Percentiles rank a stretch among this genome's conserved stretches.
Evolutionary conservation across 2,329 filamentous ascomycete genomes (phyloP).

Genomic region (Scedosporium dehoogii): DNA sequence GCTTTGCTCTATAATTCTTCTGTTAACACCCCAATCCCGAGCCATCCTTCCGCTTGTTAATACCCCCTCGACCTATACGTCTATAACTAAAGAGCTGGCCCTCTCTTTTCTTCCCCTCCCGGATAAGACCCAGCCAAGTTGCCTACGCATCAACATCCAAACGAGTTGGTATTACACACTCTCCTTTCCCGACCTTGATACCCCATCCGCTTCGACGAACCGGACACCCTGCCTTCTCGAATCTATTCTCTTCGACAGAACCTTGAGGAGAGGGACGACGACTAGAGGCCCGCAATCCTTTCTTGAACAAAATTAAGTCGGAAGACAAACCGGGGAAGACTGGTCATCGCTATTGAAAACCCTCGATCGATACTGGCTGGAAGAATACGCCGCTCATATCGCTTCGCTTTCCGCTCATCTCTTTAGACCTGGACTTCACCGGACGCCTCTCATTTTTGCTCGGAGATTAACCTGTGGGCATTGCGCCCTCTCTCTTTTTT

Average conservation of each 20-base stretch:
- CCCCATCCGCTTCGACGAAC: constrained; percentile 4
- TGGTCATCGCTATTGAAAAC: not conserved
- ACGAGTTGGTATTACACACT: constrained; percentile 23
- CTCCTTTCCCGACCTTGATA: constrained; percentile 9
- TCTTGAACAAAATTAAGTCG: not conserved
- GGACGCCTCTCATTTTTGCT: not conserved
- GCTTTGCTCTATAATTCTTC: constrained; percentile 20
- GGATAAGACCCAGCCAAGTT: constrained; percentile 18
- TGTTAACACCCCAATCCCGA: constrained; percentile 25
- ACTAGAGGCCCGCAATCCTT: not conserved
- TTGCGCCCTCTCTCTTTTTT: not conserved
- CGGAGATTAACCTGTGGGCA: constrained; percentile 4
- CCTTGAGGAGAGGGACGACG: not conserved
- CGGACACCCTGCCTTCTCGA: not conserved
- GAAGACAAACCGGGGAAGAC: constrained; percentile 2
- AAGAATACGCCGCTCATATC: constrained; percentile 15
- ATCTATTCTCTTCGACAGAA: constrained; percentile 2
- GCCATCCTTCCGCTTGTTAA: constrained; percentile 11
- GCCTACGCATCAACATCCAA: constrained; percentile 24
- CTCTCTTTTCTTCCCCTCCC: constrained; percentile 35
- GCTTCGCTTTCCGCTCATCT: not conserved
- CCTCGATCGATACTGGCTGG: constrained; percentile 4
- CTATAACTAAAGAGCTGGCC: constrained; percentile 43
- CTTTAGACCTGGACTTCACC: not conserved
- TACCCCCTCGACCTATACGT: constrained; percentile 29